Percentiles rank a stretch among this genome's conserved stretches.
phyloP scores from a whole-genome alignment of 2,329 filamentous ascomycete species.

The Phialemonium atrogriseum region DNA sequence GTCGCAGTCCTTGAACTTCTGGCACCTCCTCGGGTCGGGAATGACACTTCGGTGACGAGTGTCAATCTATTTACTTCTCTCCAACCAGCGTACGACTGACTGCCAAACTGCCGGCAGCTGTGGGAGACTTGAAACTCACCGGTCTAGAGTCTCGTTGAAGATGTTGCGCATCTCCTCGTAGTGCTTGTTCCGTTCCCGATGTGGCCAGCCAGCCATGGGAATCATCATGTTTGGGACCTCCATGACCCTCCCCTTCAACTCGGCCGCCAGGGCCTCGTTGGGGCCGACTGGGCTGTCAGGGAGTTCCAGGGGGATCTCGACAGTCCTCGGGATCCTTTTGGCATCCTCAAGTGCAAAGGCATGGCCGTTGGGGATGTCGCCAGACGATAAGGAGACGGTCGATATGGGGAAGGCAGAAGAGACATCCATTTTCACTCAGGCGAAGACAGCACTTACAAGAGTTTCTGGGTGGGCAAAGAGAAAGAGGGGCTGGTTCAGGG shows the following conservation, averaged over 20 bases:
- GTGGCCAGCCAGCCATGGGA: not conserved
- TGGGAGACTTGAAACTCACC: not conserved
- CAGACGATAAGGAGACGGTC: not conserved
- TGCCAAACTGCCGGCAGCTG: too few relatives aligned
- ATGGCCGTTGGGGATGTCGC: not conserved
- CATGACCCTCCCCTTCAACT: slow-evolving; percentile 1
- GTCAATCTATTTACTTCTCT: slow-evolving; percentile 9
- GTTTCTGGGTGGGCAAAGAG: too few relatives aligned
- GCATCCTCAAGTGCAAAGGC: too few relatives aligned
- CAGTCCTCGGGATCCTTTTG: slow-evolving; percentile 1
- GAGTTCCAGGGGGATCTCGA: slow-evolving; percentile 2
- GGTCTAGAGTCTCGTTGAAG: slow-evolving; percentile 1
- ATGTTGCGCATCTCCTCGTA: not conserved
- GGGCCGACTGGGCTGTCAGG: not conserved
- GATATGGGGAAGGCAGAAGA: not conserved
- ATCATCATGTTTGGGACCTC: slow-evolving; percentile 1
- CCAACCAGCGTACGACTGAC: too few relatives aligned
- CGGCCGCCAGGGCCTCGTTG: slow-evolving; percentile 1
- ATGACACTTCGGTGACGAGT: slow-evolving; percentile 12
- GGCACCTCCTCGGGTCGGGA: slow-evolving; percentile 18
- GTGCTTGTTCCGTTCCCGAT: not conserved
- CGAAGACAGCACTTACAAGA: too few relatives aligned
- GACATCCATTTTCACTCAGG: slow-evolving; percentile 2
- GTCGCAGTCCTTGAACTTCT: slow-evolving; percentile 23
- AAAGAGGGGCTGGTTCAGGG: too few relatives aligned